Percentiles rank a stretch among this genome's conserved stretches.
phyloP scores from a whole-genome alignment of 140 eudicot genomes.

The Erigeron philadelphicus region DNA sequence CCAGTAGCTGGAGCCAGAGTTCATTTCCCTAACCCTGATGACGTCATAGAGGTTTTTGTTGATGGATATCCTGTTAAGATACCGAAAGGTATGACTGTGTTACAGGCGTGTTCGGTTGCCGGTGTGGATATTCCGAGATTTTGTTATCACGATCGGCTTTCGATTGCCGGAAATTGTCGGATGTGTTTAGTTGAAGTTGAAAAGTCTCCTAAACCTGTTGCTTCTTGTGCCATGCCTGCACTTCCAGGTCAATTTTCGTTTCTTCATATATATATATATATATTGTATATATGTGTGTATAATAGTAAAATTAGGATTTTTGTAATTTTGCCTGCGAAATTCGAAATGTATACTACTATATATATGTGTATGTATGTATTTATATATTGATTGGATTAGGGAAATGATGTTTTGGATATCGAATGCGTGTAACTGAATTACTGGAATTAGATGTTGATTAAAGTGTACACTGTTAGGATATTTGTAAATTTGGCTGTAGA shows the following conservation, averaged over 20 bases:
- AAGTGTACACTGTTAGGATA: no score
- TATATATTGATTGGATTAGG: no score
- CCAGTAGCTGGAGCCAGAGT: slow-evolving; percentile 73
- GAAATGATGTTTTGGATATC: no score
- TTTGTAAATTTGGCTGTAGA: no score
- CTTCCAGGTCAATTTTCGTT: slow-evolving; percentile 54
- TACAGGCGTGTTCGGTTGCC: slow-evolving; percentile 86
- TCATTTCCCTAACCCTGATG: slow-evolving; percentile 76
- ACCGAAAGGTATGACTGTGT: slow-evolving; percentile 89
- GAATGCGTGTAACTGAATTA: no score
- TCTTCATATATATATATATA: background rate
- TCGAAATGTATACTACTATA: no score
- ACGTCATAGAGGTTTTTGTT: slow-evolving; percentile 82
- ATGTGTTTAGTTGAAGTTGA: slow-evolving; percentile 94
- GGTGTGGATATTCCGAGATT: slow-evolving; percentile 83
- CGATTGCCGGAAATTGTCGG: slow-evolving; percentile 85
- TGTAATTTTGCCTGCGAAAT: background rate
- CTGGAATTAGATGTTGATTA: no score
- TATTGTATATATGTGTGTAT: background rate
- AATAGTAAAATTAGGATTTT: background rate
- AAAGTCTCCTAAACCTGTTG: slow-evolving; percentile 90
- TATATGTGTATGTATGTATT: no score
- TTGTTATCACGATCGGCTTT: slow-evolving; percentile 70
- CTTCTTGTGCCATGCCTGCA: slow-evolving; percentile 98
- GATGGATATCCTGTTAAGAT: slow-evolving; percentile 91